These are phyloP conservation scores for Tetrapisispora phaffii DNA, from an alignment of 805 yeast genomes.

Conservation along the genomic window DNA sequence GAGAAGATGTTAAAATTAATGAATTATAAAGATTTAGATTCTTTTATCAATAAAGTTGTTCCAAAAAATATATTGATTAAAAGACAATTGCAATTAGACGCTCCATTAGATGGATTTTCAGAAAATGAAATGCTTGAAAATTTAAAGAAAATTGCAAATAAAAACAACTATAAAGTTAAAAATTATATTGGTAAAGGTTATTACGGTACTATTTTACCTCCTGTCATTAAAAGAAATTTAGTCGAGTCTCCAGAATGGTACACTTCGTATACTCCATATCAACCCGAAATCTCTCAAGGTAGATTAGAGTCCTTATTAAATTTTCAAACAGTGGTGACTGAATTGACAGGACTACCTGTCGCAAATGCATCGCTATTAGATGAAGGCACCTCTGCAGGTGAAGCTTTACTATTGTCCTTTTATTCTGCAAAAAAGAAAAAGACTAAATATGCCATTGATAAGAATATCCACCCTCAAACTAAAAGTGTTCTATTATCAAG, in stretches of 20 bases:
- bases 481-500: slow-evolving; percentile 68
- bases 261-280: slow-evolving; percentile 97
- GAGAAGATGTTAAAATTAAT: slow-evolving; percentile 53
- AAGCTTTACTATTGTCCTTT: slow-evolving; percentile 83
- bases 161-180: slow-evolving; percentile 56
- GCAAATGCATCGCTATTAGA: slow-evolving; percentile 92
- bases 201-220: slow-evolving; percentile 80
- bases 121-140: slow-evolving; percentile 73
- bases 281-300: slow-evolving; percentile 96
- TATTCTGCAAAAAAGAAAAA: slow-evolving; percentile 60
- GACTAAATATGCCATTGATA: slow-evolving; percentile 59
- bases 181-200: slow-evolving; percentile 91
- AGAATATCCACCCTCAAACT: slow-evolving; percentile 76
- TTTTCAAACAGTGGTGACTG: slow-evolving; percentile 85
- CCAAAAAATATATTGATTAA: slow-evolving; percentile 67
- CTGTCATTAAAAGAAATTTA: slow-evolving; percentile 85
- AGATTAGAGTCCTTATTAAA: slow-evolving; percentile 82
- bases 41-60: slow-evolving; percentile 61
- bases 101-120: slow-evolving; percentile 65
- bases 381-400: slow-evolving; percentile 97
- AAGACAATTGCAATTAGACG: slow-evolving; percentile 49
- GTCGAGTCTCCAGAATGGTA: slow-evolving; percentile 97
- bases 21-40: slow-evolving; percentile 57
- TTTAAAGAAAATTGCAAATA: slow-evolving; percentile 56
- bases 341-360: slow-evolving; percentile 87